Base-by-base conservation (phyloP, 768 basidiomycete species). In the Zangia roseola region DNA sequence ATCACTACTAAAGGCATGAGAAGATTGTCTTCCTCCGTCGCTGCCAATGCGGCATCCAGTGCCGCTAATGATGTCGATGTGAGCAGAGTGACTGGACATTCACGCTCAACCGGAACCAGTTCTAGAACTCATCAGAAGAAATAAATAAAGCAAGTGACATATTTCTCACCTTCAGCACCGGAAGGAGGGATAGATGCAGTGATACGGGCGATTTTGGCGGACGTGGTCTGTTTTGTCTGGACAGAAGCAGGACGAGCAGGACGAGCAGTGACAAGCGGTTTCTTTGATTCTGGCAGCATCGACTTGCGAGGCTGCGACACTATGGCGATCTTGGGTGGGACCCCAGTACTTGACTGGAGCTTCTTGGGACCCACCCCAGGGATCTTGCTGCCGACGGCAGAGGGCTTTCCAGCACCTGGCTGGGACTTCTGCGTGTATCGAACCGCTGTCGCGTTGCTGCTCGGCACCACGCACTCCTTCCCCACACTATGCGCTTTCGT, bases 391-490 rank as follows among this genome's bases (percentile, higher is more conserved):
- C n/a, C n/a, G n/a, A n/a, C n/a, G n/a, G n/a, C n/a, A n/a, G n/a
- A n/a, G n/a, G n/a, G n/a, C n/a, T n/a, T n/a, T n/a, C 47, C 50
- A 36, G 35, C 47, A 34, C 42, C 21, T 34, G 45, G 48, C 43
- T 41, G 45, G 48, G 41, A 31, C 37, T n/a, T 10, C 16, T 49
- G 31, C 26, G 36, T 37, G 37, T 45, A 4, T 19, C 28, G 49
- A 42, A 35, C 8, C 39, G 45, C 49, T 48, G 28, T 40, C 19
- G 33, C 54, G 35, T 38, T 30, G 40, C 45, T 24, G 4, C 36
- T 37, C 36, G 33, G 35, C 31, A 44, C 1, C 19, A 28, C 37
- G 34, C 59, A 59, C 42, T 63, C 63, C 33, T 65, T 55, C 20
- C 40, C 40, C 40, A 37, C 45, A 24, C 44, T n/a, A n/a, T n/a